These are phyloP conservation scores for Elsinoe australis DNA, from an alignment of 2,329 filamentous ascomycete species.

Conservation along the genomic window DNA sequence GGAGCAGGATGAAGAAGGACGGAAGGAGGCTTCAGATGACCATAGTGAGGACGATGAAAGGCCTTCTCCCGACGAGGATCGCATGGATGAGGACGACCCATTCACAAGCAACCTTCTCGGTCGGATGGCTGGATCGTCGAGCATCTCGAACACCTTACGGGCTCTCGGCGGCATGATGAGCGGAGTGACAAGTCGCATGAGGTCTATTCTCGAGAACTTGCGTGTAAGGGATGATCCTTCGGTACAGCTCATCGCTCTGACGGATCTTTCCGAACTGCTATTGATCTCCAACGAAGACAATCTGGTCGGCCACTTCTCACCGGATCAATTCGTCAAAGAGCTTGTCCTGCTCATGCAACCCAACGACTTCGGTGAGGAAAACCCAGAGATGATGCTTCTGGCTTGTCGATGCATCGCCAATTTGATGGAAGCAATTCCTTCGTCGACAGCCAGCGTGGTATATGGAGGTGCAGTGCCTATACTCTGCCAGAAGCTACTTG, in stretches of 20 bases:
- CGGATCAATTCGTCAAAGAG: conserved; percentile 92
- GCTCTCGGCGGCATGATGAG: conserved; percentile 89
- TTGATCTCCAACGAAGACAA: conserved; percentile 96
- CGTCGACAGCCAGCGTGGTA: conserved; percentile 88
- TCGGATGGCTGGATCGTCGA: conserved; percentile 50
- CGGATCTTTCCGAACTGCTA: conserved; percentile 87
- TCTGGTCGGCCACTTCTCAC: conserved; percentile 86
- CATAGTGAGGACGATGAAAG: conserved; percentile 61
- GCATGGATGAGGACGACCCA: conserved; percentile 50
- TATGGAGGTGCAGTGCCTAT: conserved; percentile 96
- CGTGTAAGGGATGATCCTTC: conserved; percentile 79
- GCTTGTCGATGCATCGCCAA: conserved; percentile 94
- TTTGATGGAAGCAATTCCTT: conserved; percentile 91
- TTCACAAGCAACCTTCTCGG: conserved; percentile 60
- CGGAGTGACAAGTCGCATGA: conserved; percentile 68
- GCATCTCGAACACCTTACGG: conserved; percentile 71
- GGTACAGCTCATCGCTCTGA: conserved; percentile 81
- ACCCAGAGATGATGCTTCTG: conserved; percentile 93
- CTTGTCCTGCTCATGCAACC: conserved; percentile 86
- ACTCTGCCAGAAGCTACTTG: conserved; percentile 85
- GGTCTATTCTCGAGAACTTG: conserved; percentile 54
- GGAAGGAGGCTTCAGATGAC: conserved; percentile 27
- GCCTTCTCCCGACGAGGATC: conserved; percentile 44
- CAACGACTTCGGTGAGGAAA: conserved; percentile 78
- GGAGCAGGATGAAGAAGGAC: conserved; percentile 27